phyloP scores from a whole-genome alignment of 768 basidiomycete species.

The Phlebiopsis flavidoalba region DNA sequence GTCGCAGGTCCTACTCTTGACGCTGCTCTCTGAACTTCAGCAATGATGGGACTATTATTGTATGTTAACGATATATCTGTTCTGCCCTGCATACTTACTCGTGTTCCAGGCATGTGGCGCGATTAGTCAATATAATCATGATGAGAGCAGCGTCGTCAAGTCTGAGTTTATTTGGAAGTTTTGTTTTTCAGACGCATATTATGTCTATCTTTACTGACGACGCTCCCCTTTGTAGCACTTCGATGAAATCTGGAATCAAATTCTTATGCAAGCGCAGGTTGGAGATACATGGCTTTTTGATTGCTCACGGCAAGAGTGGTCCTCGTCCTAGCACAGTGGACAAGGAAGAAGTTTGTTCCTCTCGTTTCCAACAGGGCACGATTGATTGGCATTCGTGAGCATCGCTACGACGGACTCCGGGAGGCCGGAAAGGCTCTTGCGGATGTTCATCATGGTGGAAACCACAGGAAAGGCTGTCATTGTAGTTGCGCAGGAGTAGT shows the following conservation, averaged over 20 bases:
- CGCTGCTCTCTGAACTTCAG: conserved; percentile 1
- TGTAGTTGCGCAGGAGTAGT: conserved; percentile 4
- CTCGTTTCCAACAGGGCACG: background rate
- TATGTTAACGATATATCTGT: background rate
- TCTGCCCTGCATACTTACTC: background rate
- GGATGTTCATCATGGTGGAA: conserved; percentile 5
- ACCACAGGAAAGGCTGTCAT: conserved; percentile 9
- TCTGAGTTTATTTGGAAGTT: no score
- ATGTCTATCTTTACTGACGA: background rate
- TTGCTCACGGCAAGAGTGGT: background rate
- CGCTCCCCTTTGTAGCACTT: background rate
- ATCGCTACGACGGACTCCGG: conserved; percentile 5
- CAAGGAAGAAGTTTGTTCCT: conserved; percentile 2
- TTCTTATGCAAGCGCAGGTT: conserved; percentile 8
- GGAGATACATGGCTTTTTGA: background rate
- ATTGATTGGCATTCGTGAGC: conserved; percentile 10
- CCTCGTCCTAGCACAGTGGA: background rate
- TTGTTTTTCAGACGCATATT: no score
- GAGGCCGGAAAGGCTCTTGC: conserved; percentile 6
- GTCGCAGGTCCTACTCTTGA: conserved; percentile 3
- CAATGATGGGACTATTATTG: conserved; percentile 2
- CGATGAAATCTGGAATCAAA: conserved; percentile 6
- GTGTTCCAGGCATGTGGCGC: background rate
- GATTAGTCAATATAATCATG: background rate
- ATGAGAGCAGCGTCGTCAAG: background rate